Evolutionary conservation across 768 basidiomycete genomes (phyloP).

Genomic region (Lactarius psammicola): DNA sequence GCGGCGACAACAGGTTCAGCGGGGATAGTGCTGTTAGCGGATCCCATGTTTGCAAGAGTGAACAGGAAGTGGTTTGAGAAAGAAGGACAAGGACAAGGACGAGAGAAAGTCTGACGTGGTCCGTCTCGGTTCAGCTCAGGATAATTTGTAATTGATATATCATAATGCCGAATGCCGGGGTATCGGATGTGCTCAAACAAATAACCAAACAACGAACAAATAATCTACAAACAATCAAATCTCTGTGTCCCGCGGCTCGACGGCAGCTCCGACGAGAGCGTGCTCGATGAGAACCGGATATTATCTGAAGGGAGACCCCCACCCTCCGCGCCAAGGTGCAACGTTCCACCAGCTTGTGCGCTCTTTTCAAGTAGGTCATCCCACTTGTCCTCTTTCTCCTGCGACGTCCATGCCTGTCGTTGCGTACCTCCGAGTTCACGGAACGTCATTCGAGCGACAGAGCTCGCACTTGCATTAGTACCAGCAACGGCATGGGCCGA

Average conservation of each 20-base stretch:
- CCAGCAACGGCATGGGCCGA: neutral
- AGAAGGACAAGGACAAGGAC: neutral
- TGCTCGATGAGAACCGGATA: conserved; percentile 40
- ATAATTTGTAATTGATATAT: neutral
- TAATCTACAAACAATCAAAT: neutral
- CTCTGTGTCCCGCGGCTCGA: neutral
- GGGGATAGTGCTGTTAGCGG: conserved; percentile 45
- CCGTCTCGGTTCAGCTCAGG: neutral
- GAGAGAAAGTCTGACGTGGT: neutral
- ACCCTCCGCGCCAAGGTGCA: conserved; percentile 47
- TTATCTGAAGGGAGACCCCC: conserved; percentile 47
- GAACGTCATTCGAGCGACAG: conserved; percentile 43
- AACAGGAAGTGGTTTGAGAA: neutral
- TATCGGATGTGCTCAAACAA: neutral
- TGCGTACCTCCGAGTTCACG: conserved; percentile 44
- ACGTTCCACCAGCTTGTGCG: conserved; percentile 68
- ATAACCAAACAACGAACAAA: neutral
- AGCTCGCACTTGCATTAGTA: conserved; percentile 7
- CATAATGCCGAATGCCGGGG: conserved; percentile 2
- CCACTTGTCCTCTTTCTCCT: conserved; percentile 73
- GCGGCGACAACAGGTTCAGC: conserved; percentile 41
- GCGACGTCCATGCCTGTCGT: conserved; percentile 50
- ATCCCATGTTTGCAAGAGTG: conserved; percentile 40
- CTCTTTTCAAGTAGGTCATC: conserved; percentile 65
- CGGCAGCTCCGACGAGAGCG: conserved; percentile 6